phyloP scores from a whole-genome alignment of 176 grass and related monocot genomes.

The Tillandsia leiboldiana region DNA sequence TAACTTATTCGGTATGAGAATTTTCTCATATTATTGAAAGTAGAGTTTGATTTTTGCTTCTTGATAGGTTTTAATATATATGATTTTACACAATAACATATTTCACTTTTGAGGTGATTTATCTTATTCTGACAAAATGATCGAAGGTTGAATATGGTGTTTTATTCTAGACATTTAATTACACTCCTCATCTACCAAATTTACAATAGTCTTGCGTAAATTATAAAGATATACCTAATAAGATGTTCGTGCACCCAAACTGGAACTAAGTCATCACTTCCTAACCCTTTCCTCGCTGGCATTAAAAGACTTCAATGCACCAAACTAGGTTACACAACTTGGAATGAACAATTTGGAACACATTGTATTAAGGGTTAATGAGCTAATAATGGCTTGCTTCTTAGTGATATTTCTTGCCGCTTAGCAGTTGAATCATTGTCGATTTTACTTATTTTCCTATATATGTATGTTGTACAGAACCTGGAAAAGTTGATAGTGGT shows the following conservation, averaged over 20 bases:
- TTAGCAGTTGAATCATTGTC: background rate
- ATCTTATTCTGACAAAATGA: no score
- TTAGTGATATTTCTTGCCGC: background rate
- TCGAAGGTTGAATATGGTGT: no score
- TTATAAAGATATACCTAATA: no score
- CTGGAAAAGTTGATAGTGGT: slow-evolving; percentile 24
- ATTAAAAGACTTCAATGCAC: background rate
- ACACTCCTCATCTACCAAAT: no score
- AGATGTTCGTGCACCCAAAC: background rate
- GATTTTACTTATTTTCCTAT: background rate
- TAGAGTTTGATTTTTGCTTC: no score
- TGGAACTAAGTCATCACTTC: background rate
- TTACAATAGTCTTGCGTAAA: no score
- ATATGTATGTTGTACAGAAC: slow-evolving; percentile 12
- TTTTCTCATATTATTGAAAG: no score
- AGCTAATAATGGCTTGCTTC: background rate
- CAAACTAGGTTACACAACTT: background rate
- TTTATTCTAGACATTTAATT: no score
- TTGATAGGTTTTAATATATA: no score
- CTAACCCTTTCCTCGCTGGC: background rate
- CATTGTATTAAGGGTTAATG: background rate
- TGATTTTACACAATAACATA: no score
- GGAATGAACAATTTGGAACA: background rate
- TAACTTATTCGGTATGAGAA: no score
- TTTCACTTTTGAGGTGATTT: no score